Percentiles rank a stretch among this genome's conserved stretches.
These are phyloP conservation scores for Alternaria sp. DNA, from an alignment of 2,329 filamentous ascomycete genomes.

Conservation along the genomic window DNA sequence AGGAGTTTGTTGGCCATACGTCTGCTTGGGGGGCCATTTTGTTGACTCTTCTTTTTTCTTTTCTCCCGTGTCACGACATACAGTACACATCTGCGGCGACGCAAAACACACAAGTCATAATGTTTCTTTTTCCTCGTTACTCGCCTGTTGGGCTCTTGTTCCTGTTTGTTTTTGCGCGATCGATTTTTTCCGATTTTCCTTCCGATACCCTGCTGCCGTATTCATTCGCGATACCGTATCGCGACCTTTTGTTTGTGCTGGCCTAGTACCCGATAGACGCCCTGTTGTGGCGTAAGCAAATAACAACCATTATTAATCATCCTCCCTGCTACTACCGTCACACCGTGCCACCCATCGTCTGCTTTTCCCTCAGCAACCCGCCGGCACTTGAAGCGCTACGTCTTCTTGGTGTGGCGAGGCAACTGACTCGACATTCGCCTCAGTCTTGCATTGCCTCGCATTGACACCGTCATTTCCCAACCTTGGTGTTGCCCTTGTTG, in stretches of 20 bases:
- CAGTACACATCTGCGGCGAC: slow-evolving; percentile 20
- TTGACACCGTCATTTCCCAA: background rate
- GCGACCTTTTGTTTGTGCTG: background rate
- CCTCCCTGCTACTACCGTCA: background rate
- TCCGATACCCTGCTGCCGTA: slow-evolving; percentile 19
- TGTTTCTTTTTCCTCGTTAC: slow-evolving; percentile 10
- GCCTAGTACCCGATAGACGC: background rate
- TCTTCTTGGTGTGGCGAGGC: background rate
- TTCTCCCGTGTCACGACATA: slow-evolving; percentile 12
- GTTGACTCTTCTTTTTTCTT: background rate
- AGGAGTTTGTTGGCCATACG: slow-evolving; percentile 11
- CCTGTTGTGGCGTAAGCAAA: background rate
- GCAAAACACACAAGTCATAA: slow-evolving; percentile 17
- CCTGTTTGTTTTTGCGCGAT: slow-evolving; percentile 1
- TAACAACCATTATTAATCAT: background rate
- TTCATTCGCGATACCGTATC: background rate
- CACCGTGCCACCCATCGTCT: background rate
- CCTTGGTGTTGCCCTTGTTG: background rate
- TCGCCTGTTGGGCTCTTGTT: background rate
- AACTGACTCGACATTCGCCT: background rate
- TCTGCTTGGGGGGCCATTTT: background rate
- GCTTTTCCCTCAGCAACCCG: background rate
- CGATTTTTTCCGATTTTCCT: slow-evolving; percentile 8
- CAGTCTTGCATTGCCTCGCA: background rate
- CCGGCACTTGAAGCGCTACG: background rate